phyloP scores from a whole-genome alignment of 2,329 filamentous ascomycete species.

The Fusarium metavorans region DNA sequence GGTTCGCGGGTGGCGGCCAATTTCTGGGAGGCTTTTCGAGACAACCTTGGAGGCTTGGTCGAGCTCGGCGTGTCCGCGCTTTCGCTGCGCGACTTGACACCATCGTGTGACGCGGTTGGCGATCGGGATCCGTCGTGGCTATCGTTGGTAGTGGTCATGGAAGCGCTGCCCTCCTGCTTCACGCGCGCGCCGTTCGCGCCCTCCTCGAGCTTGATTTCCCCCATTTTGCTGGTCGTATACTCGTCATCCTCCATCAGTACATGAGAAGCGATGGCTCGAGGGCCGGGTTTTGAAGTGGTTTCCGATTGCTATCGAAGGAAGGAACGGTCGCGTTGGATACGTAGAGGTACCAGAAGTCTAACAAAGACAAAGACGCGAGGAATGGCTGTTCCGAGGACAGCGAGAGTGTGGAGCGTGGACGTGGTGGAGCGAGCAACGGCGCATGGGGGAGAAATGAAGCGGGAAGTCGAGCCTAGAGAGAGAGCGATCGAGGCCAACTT shows the following conservation, averaged over 20 bases:
- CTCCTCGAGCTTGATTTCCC: slow-evolving; percentile 59
- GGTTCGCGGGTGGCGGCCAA: slow-evolving; percentile 68
- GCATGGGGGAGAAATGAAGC: slow-evolving; percentile 39
- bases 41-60: slow-evolving; percentile 74
- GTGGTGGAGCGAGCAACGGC: slow-evolving; percentile 44
- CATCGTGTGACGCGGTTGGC: slow-evolving; percentile 59
- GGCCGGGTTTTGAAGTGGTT: slow-evolving; percentile 14
- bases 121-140: slow-evolving; percentile 47
- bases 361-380: slow-evolving; percentile 34
- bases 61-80: slow-evolving; percentile 62
- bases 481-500: slow-evolving; percentile 31
- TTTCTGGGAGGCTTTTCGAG: slow-evolving; percentile 81
- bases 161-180: slow-evolving; percentile 56
- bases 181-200: slow-evolving; percentile 52
- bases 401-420: slow-evolving; percentile 43
- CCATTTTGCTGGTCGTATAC: slow-evolving; percentile 55
- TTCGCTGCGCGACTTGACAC: slow-evolving; percentile 60
- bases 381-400: slow-evolving; percentile 40
- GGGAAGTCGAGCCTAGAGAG: slow-evolving; percentile 20
- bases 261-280: slow-evolving; percentile 37
- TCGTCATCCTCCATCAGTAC: slow-evolving; percentile 57
- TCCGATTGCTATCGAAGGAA: slow-evolving; percentile 17
- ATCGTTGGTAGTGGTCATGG: slow-evolving; percentile 52
- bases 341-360: slow-evolving; percentile 30
- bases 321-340: slow-evolving; percentile 19